Percentiles rank a stretch among this genome's conserved stretches.
Conservation (phyloP, 371 early-diverging fungal species). For the Apophysomyces elegans region DNA sequence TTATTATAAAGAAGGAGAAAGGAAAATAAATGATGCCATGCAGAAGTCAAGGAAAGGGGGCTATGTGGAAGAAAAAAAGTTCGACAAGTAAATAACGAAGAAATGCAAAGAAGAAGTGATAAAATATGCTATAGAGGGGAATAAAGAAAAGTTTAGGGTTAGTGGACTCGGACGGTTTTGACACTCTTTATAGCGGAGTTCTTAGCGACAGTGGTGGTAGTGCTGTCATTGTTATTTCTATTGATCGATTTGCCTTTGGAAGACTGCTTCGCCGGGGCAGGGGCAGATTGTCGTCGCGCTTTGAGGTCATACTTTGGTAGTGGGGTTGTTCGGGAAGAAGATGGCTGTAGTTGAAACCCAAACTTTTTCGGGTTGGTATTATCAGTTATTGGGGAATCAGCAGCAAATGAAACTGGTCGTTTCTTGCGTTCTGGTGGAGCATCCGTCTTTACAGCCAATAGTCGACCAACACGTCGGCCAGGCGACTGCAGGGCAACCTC, state of each 20-base stretch:
- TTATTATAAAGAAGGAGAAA: not conserved
- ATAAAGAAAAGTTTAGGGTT: not conserved
- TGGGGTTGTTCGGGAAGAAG: conserved; percentile 22
- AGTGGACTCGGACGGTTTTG: conserved; percentile 41
- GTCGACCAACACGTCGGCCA: conserved; percentile 1
- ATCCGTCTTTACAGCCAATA: not conserved
- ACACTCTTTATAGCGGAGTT: conserved; percentile 25
- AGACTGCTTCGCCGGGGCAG: conserved; percentile 18
- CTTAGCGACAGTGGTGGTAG: conserved; percentile 4
- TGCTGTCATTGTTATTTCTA: conserved; percentile 4
- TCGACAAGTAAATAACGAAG: not conserved
- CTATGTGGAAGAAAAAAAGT: not conserved
- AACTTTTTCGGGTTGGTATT: conserved; percentile 2
- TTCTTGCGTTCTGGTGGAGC: conserved; percentile 16
- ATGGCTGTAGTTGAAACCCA: conserved; percentile 17
- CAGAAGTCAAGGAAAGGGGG: not conserved
- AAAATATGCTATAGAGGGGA: not conserved
- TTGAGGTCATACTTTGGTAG: conserved; percentile 19
- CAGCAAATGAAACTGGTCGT: conserved; percentile 29
- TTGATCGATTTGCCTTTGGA: conserved; percentile 9
- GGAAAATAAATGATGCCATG: not conserved
- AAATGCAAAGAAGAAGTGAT: not conserved
- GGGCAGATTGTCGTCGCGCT: conserved; percentile 32
- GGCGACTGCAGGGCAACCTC: conserved; percentile 14
- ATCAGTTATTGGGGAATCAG: not conserved